Evolutionary conservation across 2,329 filamentous ascomycete species (phyloP), one percentile per base, ranked within the genome.

Genomic region (Purpureocillium lavendulum): DNA sequence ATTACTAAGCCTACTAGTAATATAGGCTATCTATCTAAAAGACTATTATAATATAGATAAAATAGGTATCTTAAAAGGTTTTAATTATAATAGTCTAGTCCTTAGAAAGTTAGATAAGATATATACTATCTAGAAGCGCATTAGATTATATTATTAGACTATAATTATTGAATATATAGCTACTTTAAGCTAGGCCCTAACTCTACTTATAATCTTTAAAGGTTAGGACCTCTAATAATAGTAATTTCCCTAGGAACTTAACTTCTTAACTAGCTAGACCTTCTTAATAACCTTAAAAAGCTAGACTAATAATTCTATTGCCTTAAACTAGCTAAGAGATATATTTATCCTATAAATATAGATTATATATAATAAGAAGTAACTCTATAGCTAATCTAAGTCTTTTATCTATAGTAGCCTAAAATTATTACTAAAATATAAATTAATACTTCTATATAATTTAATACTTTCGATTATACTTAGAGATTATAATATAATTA

Each of bases 31-130:
- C 24, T 30, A 14, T n/a, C 15, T 30, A 24, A 24, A 24, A 21
- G 11, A 39, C 18, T 17, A 17, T 17, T 40, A 40, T 30, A 40
- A 40, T 40, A 40, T 40, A 35, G 38, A 40, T 24, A 21, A 35
- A 31, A 40, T 30, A 24, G 32, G 33, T 18, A 32, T 40, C 21
- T 9, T 35, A 40, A 28, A 34, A 36, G 28, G 32, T 1, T 10
- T 21, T 14, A 17, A 15, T 21, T 17, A 31, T 24, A 32, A 30
- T 28, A 16, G 33, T 29, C 18, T 36, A 16, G 28, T 40, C 14
- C 12, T 40, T 21, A 18, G 32, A 5, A 26, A 10, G 30, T 30
- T 24, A 36, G 1, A 32, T 33, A 40, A 40, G 33, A 9, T 10
- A 35, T 10, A 12, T 10, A 31, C 17, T 14, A 16, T 40, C 15